Percentiles rank a stretch among this genome's conserved stretches.
Evolutionary conservation across 768 basidiomycete genomes (phyloP).

Genomic region (Phaffia australis): DNA sequence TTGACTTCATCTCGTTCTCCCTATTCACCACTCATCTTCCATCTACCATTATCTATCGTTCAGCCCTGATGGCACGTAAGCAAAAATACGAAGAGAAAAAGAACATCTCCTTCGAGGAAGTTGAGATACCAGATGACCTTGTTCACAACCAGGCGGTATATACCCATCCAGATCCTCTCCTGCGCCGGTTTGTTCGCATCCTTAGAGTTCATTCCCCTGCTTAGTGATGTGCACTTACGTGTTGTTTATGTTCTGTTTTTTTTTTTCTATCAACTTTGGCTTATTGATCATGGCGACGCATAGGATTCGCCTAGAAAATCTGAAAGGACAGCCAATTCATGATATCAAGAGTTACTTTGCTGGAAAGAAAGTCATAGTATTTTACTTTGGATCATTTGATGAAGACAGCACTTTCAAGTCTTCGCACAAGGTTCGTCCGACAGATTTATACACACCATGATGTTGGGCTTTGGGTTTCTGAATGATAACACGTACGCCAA

Average conservation of each 20-base stretch:
- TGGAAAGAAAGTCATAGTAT: constrained; percentile 20
- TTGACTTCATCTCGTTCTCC: no score
- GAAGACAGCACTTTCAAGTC: constrained; percentile 10
- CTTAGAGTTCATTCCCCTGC: neutral
- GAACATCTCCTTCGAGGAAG: no score
- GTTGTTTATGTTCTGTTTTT: neutral
- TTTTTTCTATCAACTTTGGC: neutral
- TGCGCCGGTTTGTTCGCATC: neutral
- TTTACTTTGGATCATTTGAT: constrained; percentile 18
- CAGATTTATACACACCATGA: neutral
- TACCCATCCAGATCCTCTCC: constrained; percentile 1
- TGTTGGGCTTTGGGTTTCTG: neutral
- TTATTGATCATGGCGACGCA: no score
- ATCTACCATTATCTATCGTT: no score
- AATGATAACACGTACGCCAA: neutral
- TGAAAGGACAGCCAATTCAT: constrained; percentile 8
- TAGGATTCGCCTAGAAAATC: constrained; percentile 20
- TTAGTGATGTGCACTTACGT: neutral
- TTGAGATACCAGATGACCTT: neutral
- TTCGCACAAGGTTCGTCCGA: constrained; percentile 18
- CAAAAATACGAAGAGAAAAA: no score
- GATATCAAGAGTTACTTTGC: constrained; percentile 21
- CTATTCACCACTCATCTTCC: no score
- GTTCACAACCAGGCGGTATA: neutral
- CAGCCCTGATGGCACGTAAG: no score